Percentiles rank a stretch among this genome's conserved stretches.
phyloP scores from a whole-genome alignment of 441 rosid genomes.

The Pelargonium citronellum region DNA sequence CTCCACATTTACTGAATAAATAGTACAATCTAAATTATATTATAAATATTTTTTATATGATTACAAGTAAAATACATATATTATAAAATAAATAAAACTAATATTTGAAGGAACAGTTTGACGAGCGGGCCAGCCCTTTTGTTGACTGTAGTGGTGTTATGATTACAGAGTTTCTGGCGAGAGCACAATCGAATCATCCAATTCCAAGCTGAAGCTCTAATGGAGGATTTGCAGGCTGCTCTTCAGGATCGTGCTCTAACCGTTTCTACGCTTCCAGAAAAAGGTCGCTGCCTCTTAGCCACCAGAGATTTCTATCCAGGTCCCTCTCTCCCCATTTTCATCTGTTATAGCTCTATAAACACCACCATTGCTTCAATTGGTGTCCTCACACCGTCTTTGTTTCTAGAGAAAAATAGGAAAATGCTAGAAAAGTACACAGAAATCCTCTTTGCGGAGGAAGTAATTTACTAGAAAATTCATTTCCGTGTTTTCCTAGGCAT shows the following conservation, averaged over 20 bases:
- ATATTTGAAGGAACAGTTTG: too few species aligned
- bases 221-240: slow-evolving; percentile 53
- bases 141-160: too few species aligned
- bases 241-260: slow-evolving; percentile 42
- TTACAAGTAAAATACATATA: too few species aligned
- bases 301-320: slow-evolving; percentile 63
- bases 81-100: too few species aligned
- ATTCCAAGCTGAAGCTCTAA: slow-evolving; percentile 8
- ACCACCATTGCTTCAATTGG: background rate
- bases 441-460: background rate
- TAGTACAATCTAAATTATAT: too few species aligned
- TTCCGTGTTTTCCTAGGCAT: background rate
- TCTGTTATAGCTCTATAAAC: too few species aligned
- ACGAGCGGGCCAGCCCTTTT: too few species aligned
- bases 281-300: slow-evolving; percentile 67
- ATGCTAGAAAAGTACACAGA: background rate
- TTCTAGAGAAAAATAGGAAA: background rate
- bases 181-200: too few species aligned
- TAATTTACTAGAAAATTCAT: background rate
- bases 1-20: too few species aligned
- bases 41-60: too few species aligned
- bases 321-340: slow-evolving; percentile 21
- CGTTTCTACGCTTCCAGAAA: slow-evolving; percentile 38
- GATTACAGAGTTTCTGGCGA: too few species aligned
- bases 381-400: background rate